Percentiles rank a stretch among this genome's conserved stretches.
These are phyloP conservation scores for Macrophomina tecta DNA, from an alignment of 2,329 filamentous ascomycete genomes.

Conservation along the genomic window DNA sequence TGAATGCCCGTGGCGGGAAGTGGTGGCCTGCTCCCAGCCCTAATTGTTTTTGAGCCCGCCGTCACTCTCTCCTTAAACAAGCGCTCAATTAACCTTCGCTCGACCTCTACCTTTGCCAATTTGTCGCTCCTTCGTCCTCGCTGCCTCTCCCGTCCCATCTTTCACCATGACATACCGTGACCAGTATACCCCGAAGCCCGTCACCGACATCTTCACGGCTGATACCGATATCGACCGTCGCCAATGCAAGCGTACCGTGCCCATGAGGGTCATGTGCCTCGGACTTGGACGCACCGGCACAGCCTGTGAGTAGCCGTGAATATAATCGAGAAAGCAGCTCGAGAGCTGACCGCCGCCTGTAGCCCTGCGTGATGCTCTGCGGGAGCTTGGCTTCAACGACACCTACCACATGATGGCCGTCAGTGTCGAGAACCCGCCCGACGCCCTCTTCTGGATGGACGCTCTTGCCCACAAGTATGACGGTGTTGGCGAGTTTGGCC, in stretches of 20 bases:
- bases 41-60: constrained; percentile 13
- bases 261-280: constrained; percentile 74
- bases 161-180: constrained; percentile 20
- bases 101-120: constrained; percentile 1
- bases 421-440: constrained; percentile 70
- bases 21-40: constrained; percentile 22
- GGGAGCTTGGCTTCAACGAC: constrained; percentile 34
- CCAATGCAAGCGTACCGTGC: constrained; percentile 68
- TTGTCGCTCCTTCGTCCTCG: constrained; percentile 15
- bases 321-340: constrained; percentile 33
- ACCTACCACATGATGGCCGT: constrained; percentile 66
- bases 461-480: constrained; percentile 69
- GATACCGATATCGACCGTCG: constrained; percentile 73
- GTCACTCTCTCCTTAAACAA: constrained; percentile 19
- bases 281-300: constrained; percentile 75
- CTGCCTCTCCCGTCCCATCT: not conserved
- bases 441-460: constrained; percentile 73
- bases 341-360: constrained; percentile 32
- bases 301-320: constrained; percentile 60
- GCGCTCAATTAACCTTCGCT: constrained; percentile 2
- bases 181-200: constrained; percentile 53
- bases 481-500: constrained; percentile 56
- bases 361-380: constrained; percentile 59
- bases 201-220: constrained; percentile 66
- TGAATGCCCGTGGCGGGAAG: constrained; percentile 23